A percentile compares a stretch with the other conserved stretches of the same genome.
These are phyloP conservation scores for Saturnispora mendoncae DNA, from an alignment of 805 yeast species.

Conservation along the genomic window DNA sequence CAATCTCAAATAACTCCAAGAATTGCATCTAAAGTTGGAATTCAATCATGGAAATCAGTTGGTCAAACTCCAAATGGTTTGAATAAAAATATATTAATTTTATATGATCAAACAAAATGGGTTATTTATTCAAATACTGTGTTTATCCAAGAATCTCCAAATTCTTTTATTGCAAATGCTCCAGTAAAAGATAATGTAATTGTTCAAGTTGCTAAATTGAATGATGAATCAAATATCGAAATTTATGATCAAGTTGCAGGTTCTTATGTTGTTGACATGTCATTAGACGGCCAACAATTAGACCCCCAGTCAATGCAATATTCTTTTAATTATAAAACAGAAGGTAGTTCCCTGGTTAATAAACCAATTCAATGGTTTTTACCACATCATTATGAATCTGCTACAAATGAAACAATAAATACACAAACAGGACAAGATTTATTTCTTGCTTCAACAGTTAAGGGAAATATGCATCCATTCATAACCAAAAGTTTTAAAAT, in stretches of 20 bases:
- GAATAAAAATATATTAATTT: slow-evolving; percentile 45
- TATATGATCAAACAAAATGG: slow-evolving; percentile 57
- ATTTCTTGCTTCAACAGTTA: slow-evolving; percentile 42
- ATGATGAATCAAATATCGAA: slow-evolving; percentile 27
- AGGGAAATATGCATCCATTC: slow-evolving; percentile 44
- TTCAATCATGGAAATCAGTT: slow-evolving; percentile 38
- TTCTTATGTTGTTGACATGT: slow-evolving; percentile 42
- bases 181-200: slow-evolving; percentile 30
- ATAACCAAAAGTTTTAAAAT: slow-evolving; percentile 27
- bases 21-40: slow-evolving; percentile 57
- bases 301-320: slow-evolving; percentile 30
- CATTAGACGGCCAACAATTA: slow-evolving; percentile 30
- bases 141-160: slow-evolving; percentile 19
- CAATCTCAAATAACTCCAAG: slow-evolving; percentile 45
- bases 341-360: slow-evolving; percentile 20
- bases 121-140: slow-evolving; percentile 39
- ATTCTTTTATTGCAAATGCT: slow-evolving; percentile 26
- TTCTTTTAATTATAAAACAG: slow-evolving; percentile 31
- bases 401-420: slow-evolving; percentile 21
- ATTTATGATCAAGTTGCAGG: slow-evolving; percentile 63
- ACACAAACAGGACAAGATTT: slow-evolving; percentile 22
- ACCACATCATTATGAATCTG: slow-evolving; percentile 43
- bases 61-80: slow-evolving; percentile 32
- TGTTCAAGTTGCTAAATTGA: slow-evolving; percentile 44
- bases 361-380: slow-evolving; percentile 37